Evolutionary conservation across 768 basidiomycete genomes (phyloP), one percentile per base, ranked within the genome.

Genomic region (Agaricus subrufescens): DNA sequence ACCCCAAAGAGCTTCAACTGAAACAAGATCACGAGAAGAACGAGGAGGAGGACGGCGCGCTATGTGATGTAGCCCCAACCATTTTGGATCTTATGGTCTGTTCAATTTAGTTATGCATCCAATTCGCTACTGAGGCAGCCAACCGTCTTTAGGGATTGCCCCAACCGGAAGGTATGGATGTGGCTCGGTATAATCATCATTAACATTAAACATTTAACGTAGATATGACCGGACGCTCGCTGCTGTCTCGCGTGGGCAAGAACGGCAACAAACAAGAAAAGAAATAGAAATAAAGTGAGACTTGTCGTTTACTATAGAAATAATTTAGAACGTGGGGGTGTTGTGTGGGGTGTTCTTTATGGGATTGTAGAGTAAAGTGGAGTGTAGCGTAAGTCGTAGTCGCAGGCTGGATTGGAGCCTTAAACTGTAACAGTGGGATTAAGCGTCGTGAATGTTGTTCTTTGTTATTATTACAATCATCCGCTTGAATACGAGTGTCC

Each of bases 41-140:
- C 71, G 29, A 72, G 73, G 19, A 77, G 80, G 57, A 87, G 87
- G 79, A 75, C 47, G 90, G 90, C 23, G 89, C 92, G 44, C 70
- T 95, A 61, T 89, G 89, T 60, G 94, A 96, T 69, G 92, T 96
- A 51, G 94, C 94, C 8, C 94, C 93, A 38, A 96, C 94, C 1
- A 75, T 94, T 31, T 73, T 97, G 62, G 90, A 82, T 60, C 70
- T 96, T 39, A 73, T 96, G 80, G 87, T 25, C 67, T 65, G 39
- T 4, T 52, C 54, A 46, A 49, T 27, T 49, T 50, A 46, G 2
- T 40, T 23, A 9, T 45, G 29, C 15, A 25, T 12, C 14, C 12
- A 43, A 30, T 19, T 19, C 29, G 26, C 50, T 27, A 38, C 51
- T 49, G 11, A 45, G 45, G 27, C 46, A 25, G 34, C 49, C 39